Evolutionary conservation across 176 grass and related monocot genomes (phyloP).

Genomic region (Raddia guianensis): DNA sequence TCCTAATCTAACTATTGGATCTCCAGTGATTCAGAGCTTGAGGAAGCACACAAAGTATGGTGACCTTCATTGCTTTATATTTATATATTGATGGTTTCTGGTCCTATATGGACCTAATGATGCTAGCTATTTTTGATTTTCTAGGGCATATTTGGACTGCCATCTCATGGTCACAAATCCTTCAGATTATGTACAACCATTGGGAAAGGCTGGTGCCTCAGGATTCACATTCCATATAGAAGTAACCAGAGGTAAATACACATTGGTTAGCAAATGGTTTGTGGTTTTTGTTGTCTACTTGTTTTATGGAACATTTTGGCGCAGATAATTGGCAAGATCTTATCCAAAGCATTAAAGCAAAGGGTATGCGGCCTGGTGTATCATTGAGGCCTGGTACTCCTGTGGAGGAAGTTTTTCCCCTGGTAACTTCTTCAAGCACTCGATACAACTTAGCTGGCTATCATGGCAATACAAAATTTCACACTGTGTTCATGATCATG

Average conservation of each 20-base stretch:
- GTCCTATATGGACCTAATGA: conserved; percentile 4
- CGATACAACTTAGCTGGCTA: not conserved
- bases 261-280: conserved; percentile 6
- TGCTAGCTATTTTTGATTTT: conserved; percentile 30
- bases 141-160: conserved; percentile 95
- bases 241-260: conserved; percentile 71
- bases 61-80: conserved; percentile 28
- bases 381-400: conserved; percentile 89
- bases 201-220: conserved; percentile 91
- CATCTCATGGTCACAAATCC: conserved; percentile 99
- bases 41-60: conserved; percentile 88
- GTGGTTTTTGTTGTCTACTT: conserved; percentile 29
- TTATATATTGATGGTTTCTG: not conserved
- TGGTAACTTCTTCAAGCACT: conserved; percentile 52
- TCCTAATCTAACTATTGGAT: conserved; percentile 91
- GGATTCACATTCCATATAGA: conserved; percentile 99
- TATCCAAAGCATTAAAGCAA: conserved; percentile 72
- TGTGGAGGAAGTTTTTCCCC: conserved; percentile 81
- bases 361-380: conserved; percentile 90
- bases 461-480: not conserved
- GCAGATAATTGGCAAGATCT: conserved; percentile 91
- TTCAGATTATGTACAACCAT: conserved; percentile 75
- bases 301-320: conserved; percentile 26
- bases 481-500: not conserved
- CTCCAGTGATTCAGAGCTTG: conserved; percentile 86